phyloP scores from a whole-genome alignment of 140 eudicot species.

The Anethum foeniculum region DNA sequence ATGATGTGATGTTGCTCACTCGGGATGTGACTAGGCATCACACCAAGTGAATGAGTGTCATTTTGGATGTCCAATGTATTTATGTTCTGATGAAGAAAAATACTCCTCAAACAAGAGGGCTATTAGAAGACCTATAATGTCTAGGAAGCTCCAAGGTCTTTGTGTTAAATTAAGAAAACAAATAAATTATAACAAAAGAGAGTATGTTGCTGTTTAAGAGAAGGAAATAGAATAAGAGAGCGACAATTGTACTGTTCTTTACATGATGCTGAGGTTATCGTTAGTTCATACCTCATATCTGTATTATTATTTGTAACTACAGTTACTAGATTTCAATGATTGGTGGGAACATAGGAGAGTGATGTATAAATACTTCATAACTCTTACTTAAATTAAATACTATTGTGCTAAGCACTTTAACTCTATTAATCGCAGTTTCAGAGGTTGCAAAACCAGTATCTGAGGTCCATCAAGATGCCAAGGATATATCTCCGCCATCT shows the following conservation, averaged over 20 bases:
- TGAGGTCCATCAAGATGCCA: slow-evolving; percentile 35
- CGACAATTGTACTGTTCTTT: neutral
- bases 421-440: slow-evolving; percentile 31
- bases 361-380: neutral
- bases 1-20: neutral
- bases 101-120: neutral
- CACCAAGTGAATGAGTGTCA: neutral
- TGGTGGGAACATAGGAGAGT: neutral
- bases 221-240: neutral
- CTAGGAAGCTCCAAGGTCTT: neutral
- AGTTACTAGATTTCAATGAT: neutral
- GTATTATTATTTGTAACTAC: neutral
- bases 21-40: neutral
- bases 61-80: neutral
- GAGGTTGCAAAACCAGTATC: slow-evolving; percentile 38
- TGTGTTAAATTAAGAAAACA: neutral
- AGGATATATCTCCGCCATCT: slow-evolving; percentile 45
- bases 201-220: neutral
- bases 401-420: neutral
- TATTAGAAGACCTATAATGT: neutral
- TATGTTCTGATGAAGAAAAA: neutral
- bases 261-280: neutral
- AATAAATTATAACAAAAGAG: neutral
- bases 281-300: neutral
- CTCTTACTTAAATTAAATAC: neutral